Evolutionary conservation across 805 yeast species (phyloP).

Genomic region (Candida morakotiae): DNA sequence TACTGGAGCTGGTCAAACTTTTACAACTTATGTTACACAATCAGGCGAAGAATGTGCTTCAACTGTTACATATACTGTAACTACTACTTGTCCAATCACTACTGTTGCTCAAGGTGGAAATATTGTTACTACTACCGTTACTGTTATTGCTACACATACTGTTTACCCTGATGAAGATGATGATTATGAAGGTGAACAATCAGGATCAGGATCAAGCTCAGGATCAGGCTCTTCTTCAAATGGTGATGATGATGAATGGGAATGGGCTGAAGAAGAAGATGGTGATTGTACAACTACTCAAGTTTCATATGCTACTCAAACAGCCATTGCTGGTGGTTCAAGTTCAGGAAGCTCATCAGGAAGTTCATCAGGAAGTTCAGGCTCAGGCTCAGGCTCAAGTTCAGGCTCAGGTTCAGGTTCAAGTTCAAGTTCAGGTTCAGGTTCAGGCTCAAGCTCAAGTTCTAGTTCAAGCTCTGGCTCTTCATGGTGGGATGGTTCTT

Average conservation of each 20-base stretch:
- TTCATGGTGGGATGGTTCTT: conserved; percentile 6
- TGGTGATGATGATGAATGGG: conserved; percentile 12
- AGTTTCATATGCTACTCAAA: conserved; percentile 5
- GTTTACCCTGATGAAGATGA: conserved; percentile 7
- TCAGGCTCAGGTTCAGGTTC: conserved; percentile 1
- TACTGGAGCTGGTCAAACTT: conserved; percentile 5
- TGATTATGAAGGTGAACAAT: conserved; percentile 2
- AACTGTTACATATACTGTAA: conserved; percentile 1
- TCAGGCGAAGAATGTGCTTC: conserved; percentile 5
- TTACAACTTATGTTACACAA: conserved; percentile 5
- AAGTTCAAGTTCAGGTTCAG: conserved; percentile 7
- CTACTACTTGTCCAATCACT: conserved; percentile 4
- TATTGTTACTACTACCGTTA: conserved; percentile 6
- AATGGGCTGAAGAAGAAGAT: conserved; percentile 9
- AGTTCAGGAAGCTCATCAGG: conserved; percentile 10
- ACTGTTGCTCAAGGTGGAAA: conserved; percentile 4
- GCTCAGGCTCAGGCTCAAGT: conserved; percentile 4
- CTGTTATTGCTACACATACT: conserved; percentile 4
- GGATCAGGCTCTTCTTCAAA: conserved; percentile 2
- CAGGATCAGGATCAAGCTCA: conserved; percentile 1
- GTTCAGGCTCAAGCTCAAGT: neutral
- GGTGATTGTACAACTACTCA: conserved; percentile 11
- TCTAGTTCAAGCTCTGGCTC: neutral
- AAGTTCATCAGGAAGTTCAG: conserved; percentile 6
- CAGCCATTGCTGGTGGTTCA: conserved; percentile 8